These are phyloP conservation scores for Trichothecium roseum DNA, from an alignment of 2,329 filamentous ascomycete species.

Conservation along the genomic window DNA sequence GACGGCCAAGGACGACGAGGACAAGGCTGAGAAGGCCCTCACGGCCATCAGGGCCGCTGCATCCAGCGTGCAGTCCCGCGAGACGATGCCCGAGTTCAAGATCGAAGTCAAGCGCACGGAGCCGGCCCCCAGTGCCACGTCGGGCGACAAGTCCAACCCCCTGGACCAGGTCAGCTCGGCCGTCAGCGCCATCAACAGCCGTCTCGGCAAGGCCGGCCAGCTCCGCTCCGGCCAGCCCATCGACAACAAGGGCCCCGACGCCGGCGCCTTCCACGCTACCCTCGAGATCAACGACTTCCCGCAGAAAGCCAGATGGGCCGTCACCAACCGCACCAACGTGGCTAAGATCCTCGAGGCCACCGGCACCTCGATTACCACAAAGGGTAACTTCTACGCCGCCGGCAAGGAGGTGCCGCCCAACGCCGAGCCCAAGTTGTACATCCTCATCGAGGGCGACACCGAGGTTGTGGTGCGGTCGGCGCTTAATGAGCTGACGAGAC, in stretches of 20 bases:
- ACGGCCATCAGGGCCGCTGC: constrained; percentile 53
- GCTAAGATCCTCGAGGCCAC: constrained; percentile 95
- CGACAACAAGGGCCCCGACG: constrained; percentile 97
- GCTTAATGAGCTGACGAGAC: constrained; percentile 77
- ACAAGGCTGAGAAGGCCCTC: constrained; percentile 59
- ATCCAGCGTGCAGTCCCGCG: constrained; percentile 44
- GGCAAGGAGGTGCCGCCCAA: constrained; percentile 70
- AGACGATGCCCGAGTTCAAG: constrained; percentile 32
- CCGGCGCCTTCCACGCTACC: constrained; percentile 91
- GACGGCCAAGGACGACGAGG: constrained; percentile 58
- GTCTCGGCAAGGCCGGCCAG: constrained; percentile 79
- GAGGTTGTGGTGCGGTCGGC: constrained; percentile 85
- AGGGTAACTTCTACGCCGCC: constrained; percentile 77
- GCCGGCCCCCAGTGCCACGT: constrained; percentile 31
- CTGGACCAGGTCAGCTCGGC: constrained; percentile 85
- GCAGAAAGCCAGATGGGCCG: constrained; percentile 95
- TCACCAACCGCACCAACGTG: constrained; percentile 96
- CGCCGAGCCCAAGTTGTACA: constrained; percentile 89
- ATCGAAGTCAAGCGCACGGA: constrained; percentile 16
- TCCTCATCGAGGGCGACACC: constrained; percentile 94
- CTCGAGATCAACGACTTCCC: constrained; percentile 99
- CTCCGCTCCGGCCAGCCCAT: constrained; percentile 88
- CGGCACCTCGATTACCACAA: constrained; percentile 92
- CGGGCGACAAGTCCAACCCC: constrained; percentile 46
- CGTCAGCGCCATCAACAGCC: constrained; percentile 81